phyloP scores from a whole-genome alignment of 495 filamentous ascomycete species.

The Daldinia concentrica region DNA sequence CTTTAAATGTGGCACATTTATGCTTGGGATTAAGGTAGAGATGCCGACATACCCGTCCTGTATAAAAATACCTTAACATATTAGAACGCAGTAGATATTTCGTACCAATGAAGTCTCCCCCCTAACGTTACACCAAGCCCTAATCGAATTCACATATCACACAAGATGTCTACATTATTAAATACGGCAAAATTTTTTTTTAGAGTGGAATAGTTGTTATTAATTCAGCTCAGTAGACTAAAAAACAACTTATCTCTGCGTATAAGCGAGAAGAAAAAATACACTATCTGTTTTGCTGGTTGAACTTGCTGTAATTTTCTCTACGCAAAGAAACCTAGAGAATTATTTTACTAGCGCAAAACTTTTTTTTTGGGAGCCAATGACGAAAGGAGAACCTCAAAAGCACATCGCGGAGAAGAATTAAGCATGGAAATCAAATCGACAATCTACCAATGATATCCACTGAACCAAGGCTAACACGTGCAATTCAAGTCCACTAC shows the following conservation, averaged over 20 bases:
- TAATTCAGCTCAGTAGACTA: neutral
- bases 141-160: conserved; percentile 1
- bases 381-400: neutral
- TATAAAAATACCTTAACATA: no score
- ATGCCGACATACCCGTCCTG: no score
- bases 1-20: no score
- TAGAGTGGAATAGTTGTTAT: neutral
- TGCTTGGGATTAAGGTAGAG: no score
- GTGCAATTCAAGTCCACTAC: neutral
- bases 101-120: neutral
- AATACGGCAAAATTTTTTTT: neutral
- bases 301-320: neutral
- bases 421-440: conserved; percentile 4
- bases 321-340: neutral
- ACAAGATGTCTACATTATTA: neutral
- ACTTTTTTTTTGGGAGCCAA: neutral
- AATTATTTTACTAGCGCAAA: neutral
- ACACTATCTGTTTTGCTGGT: neutral
- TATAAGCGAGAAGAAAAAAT: neutral
- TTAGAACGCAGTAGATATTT: no score
- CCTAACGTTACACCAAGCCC: neutral
- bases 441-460: conserved; percentile 19
- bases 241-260: neutral
- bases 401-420: neutral
- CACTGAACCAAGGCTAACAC: neutral